Evolutionary conservation across 352 stramenopile species (phyloP).

Genomic region (Thalassiosira mediterranea): DNA sequence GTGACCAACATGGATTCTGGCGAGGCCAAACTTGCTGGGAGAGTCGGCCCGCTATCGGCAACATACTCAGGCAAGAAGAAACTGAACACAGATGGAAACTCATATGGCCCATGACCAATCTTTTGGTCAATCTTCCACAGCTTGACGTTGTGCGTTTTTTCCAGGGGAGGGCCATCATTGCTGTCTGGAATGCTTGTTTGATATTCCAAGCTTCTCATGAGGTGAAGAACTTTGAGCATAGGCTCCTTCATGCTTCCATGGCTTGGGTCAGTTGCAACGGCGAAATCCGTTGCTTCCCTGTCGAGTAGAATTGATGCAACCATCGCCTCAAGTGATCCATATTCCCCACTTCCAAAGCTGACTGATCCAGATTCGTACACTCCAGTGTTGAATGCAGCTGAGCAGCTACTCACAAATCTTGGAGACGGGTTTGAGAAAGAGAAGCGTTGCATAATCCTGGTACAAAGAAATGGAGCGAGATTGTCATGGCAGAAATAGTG

Average conservation of each 20-base stretch:
- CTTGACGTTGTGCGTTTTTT: background rate
- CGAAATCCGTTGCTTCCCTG: constrained; percentile 49
- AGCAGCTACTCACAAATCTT: constrained; percentile 57
- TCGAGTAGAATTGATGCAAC: constrained; percentile 76
- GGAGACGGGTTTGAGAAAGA: constrained; percentile 73
- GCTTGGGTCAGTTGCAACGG: background rate
- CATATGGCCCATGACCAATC: constrained; percentile 62
- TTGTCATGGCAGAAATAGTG: constrained; percentile 78
- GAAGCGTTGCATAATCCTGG: constrained; percentile 77
- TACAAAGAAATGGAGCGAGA: constrained; percentile 75
- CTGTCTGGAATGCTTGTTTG: constrained; percentile 22
- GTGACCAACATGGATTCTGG: constrained; percentile 71
- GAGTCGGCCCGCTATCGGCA: constrained; percentile 32
- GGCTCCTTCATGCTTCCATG: constrained; percentile 56
- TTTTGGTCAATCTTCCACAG: constrained; percentile 17
- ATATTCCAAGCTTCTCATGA: constrained; percentile 20
- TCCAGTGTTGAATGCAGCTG: constrained; percentile 30
- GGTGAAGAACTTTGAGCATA: constrained; percentile 54
- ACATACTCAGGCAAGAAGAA: constrained; percentile 69
- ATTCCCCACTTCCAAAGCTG: constrained; percentile 49
- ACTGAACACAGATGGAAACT: constrained; percentile 69
- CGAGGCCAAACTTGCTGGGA: constrained; percentile 31
- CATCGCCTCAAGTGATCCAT: constrained; percentile 75
- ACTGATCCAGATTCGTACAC: constrained; percentile 36
- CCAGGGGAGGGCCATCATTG: background rate